Evolutionary conservation across 257 asterid species (phyloP).

Genomic region (Cordia subcordata): DNA sequence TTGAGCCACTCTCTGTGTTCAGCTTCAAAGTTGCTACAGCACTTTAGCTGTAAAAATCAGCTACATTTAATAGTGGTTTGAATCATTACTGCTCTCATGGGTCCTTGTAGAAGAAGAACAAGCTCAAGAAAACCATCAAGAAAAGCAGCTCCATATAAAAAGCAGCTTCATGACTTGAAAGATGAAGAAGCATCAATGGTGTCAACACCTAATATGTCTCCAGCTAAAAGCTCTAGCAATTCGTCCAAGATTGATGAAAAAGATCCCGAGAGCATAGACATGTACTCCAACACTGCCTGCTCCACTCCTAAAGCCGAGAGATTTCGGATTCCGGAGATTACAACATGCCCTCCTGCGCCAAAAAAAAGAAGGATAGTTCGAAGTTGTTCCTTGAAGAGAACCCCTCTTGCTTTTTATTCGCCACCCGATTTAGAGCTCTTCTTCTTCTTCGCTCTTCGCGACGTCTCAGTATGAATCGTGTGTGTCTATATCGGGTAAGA

Average conservation of each 20-base stretch:
- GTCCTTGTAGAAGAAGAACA: conserved; percentile 21
- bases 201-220: conserved; percentile 13
- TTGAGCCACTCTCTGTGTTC: not conserved
- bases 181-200: conserved; percentile 10
- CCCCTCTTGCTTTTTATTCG: conserved; percentile 43
- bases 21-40: not conserved
- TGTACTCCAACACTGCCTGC: conserved; percentile 24
- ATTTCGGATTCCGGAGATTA: conserved; percentile 55
- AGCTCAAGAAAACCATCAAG: conserved; percentile 23
- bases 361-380: conserved; percentile 43
- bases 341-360: conserved; percentile 83
- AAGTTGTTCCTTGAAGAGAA: conserved; percentile 30
- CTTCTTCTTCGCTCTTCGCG: conserved; percentile 54
- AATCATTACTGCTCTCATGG: too few species aligned
- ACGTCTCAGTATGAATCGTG: conserved; percentile 38
- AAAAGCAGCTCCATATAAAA: conserved; percentile 1
- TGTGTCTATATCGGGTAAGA: conserved; percentile 11
- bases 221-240: conserved; percentile 12
- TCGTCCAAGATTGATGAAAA: conserved; percentile 5
- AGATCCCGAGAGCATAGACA: conserved; percentile 9
- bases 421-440: conserved; percentile 74
- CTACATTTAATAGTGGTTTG: too few species aligned
- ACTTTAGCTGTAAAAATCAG: too few species aligned
- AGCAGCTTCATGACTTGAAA: conserved; percentile 14
- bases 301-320: conserved; percentile 62